Base-by-base conservation (phyloP, 441 rosid species). In the Mallotus japonicus region DNA sequence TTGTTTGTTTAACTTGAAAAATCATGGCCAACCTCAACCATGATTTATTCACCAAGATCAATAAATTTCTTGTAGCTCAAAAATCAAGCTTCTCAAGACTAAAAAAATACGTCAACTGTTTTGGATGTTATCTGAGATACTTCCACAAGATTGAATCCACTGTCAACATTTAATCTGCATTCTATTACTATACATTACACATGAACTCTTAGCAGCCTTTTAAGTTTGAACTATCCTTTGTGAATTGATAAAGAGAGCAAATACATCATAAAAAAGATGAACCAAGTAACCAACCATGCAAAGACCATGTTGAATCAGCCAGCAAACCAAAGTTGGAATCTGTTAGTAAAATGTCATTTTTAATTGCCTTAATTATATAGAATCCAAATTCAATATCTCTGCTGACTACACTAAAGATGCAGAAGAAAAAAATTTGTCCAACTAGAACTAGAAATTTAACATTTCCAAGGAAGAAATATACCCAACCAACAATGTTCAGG, bases 401-500 rank as follows among this genome's bases (percentile, higher is more conserved):
- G 6, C 50, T 16, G 20, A 54, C 57, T 16, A 40, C n/a, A 17
- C 10, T 44, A 24, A 63, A 65, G 16, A 66, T 20, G 51, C 50
- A 44, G 6, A 62, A 22, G 22, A 56, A 37, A 11, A 5, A 65
- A 19, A 56, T 5, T 42, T 53, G 47, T 20, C 54, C 10, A 49
- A 67, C 62, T 24, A 32, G 54, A 59, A 73, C 19, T 19, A 50
- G 20, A 76, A 65, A 59, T 65, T 53, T 28, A 70, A 57, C 9
- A 60, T 56, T 64, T 9, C 15, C 22, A 75, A 44, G n/a, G 55
- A 77, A 42, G 40, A 78, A 70, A 73, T 91, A 7, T 86, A 96
- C 99, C 98, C 97, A 96, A 67, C 98, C 99, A 74, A 96, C 96
- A 78, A 92, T 85, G 73, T 96, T 96, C 74, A 93, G 85, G 76